phyloP scores from a whole-genome alignment of 139 green algal species.

The Coccomyxa sp. region DNA sequence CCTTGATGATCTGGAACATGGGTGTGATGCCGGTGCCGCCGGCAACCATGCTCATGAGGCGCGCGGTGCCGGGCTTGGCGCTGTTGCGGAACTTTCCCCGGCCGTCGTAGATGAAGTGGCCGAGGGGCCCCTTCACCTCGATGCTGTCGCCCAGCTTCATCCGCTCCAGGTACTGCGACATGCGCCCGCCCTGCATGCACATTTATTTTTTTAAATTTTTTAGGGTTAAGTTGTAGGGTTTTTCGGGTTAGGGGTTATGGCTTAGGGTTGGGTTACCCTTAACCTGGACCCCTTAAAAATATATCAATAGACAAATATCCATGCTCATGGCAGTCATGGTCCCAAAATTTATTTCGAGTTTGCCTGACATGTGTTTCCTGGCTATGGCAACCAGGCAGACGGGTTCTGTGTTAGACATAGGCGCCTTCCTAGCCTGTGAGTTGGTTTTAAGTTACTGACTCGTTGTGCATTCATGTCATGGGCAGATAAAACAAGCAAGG shows the following conservation, averaged over 20 bases:
- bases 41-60: constrained; percentile 82
- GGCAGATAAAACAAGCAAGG: too few relatives aligned
- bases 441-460: too few relatives aligned
- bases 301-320: background rate
- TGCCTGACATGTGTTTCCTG: too few relatives aligned
- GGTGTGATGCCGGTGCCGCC: constrained; percentile 89
- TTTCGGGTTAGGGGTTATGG: constrained; percentile 3
- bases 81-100: constrained; percentile 46
- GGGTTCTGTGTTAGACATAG: too few relatives aligned
- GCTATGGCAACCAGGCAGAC: too few relatives aligned
- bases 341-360: too few relatives aligned
- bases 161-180: constrained; percentile 64
- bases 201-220: too few relatives aligned
- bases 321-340: too few relatives aligned
- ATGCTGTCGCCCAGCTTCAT: constrained; percentile 86
- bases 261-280: constrained; percentile 17
- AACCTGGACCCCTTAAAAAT: background rate
- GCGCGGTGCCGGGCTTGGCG: background rate
- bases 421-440: too few relatives aligned
- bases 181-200: constrained; percentile 36
- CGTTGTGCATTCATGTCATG: too few relatives aligned
- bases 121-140: constrained; percentile 88
- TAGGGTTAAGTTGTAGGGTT: background rate
- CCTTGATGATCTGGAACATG: constrained; percentile 44
- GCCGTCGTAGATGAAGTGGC: constrained; percentile 85